Percentiles rank a stretch among this genome's conserved stretches.
Conservation (phyloP, 371 early-diverging fungal genomes). For the Haplosporangium sp. region DNA sequence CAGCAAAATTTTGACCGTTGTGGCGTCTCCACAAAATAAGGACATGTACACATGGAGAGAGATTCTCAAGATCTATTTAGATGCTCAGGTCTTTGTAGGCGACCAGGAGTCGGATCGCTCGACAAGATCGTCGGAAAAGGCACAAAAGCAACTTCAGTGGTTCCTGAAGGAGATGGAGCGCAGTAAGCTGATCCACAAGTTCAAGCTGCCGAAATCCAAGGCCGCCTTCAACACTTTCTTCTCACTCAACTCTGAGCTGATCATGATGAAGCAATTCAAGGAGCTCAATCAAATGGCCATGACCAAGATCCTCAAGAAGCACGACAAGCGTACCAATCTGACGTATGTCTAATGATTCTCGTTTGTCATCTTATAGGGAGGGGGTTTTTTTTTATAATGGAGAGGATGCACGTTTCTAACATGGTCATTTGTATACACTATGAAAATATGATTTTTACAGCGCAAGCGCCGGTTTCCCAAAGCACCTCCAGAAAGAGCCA, state of each 20-base stretch:
- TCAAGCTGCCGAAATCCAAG: conserved; percentile 57
- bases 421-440: not conserved
- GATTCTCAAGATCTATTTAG: conserved; percentile 76
- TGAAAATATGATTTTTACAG: conserved; percentile 18
- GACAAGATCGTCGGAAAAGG: conserved; percentile 61
- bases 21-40: conserved; percentile 69
- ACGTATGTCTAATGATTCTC: conserved; percentile 49
- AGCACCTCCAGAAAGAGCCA: conserved; percentile 54
- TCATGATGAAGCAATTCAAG: conserved; percentile 76
- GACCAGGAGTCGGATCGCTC: conserved; percentile 60
- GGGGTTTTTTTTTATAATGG: conserved; percentile 1
- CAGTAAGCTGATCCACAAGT: conserved; percentile 41
- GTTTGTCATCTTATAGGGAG: too few species aligned
- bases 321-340: conserved; percentile 83
- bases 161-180: conserved; percentile 65
- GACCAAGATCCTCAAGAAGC: conserved; percentile 86
- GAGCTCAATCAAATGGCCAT: conserved; percentile 82
- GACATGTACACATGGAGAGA: conserved; percentile 82
- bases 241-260: conserved; percentile 73
- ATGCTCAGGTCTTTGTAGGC: conserved; percentile 75
- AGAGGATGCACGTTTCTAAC: not conserved
- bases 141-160: conserved; percentile 69
- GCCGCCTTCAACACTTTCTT: conserved; percentile 67
- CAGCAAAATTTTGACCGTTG: conserved; percentile 59
- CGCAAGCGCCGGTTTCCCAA: conserved; percentile 63